phyloP scores from a whole-genome alignment of 2,329 filamentous ascomycete species.

The Penicillium fuscoglaucum region DNA sequence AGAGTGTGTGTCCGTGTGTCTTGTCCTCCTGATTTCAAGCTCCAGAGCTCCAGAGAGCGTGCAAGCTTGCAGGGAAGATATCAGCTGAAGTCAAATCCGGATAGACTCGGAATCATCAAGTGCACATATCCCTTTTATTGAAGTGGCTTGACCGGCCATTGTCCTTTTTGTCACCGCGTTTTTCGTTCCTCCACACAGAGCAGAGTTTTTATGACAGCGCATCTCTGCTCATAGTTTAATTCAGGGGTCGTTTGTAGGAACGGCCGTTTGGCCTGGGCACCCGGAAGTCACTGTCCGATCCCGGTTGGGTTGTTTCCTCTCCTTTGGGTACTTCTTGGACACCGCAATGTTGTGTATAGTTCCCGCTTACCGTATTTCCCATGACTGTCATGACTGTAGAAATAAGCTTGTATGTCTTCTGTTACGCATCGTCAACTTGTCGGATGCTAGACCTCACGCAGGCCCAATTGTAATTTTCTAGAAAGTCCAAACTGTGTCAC shows the following conservation, averaged over 20 bases:
- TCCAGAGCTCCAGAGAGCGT: conserved; percentile 1
- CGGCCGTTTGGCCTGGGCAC: conserved; percentile 19
- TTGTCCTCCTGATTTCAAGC: conserved; percentile 6
- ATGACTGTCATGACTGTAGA: conserved; percentile 1
- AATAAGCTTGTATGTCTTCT: conserved; percentile 23
- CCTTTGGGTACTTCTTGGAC: conserved; percentile 5
- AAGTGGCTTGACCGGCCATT: background rate
- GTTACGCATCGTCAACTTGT: conserved; percentile 14
- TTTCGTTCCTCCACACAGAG: background rate
- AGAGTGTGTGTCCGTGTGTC: conserved; percentile 3
- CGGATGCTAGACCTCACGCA: conserved; percentile 9
- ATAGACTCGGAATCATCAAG: conserved; percentile 15
- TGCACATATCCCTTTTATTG: background rate
- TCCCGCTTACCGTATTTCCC: conserved; percentile 10
- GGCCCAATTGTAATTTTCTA: conserved; percentile 24
- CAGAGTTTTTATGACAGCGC: conserved; percentile 11
- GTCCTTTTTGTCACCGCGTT: background rate
- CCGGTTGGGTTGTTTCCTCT: conserved; percentile 8
- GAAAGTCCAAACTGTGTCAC: conserved; percentile 17
- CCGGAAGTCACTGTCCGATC: conserved; percentile 19
- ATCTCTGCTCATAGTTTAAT: background rate
- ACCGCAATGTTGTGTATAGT: conserved; percentile 8
- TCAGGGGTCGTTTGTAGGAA: conserved; percentile 19
- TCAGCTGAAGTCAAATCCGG: conserved; percentile 2
- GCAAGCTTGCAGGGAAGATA: conserved; percentile 7